Conservation (phyloP, 176 grass and related monocot genomes). For the Tillandsia fasciculata region DNA sequence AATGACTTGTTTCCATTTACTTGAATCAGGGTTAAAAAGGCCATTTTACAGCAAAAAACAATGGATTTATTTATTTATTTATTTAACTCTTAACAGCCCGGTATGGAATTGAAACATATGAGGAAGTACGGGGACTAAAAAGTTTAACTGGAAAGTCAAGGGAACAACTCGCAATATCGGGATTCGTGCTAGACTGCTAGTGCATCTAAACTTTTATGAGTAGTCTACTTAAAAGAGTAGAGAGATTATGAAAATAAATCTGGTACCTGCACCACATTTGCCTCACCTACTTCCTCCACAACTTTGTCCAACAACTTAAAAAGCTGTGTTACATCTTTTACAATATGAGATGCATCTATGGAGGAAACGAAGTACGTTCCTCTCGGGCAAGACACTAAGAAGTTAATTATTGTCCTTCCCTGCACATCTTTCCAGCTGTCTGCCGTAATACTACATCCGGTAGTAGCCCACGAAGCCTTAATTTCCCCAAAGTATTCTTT, state of each 20-base stretch:
- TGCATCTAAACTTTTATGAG: not conserved
- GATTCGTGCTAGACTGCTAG: not conserved
- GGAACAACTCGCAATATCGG: too few species aligned
- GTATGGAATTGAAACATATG: too few species aligned
- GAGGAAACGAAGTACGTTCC: conserved; percentile 25
- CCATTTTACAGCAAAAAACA: too few species aligned
- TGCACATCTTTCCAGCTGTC: conserved; percentile 28
- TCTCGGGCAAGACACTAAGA: conserved; percentile 25
- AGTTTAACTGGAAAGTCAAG: too few species aligned
- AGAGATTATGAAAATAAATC: not conserved
- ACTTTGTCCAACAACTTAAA: conserved; percentile 24
- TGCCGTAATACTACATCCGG: conserved; percentile 23
- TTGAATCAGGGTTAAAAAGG: too few species aligned
- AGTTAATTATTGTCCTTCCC: conserved; percentile 23
- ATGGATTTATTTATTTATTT: too few species aligned
- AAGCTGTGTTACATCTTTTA: conserved; percentile 20
- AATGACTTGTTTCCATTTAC: too few species aligned
- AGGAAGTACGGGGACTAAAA: too few species aligned
- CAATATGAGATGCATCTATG: conserved; percentile 11
- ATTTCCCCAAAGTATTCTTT: conserved; percentile 17
- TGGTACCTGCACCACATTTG: conserved; percentile 26
- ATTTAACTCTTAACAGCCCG: too few species aligned
- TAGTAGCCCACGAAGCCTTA: conserved; percentile 30
- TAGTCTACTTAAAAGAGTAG: not conserved
- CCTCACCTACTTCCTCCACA: conserved; percentile 24